Conservation (phyloP, 2,329 filamentous ascomycete species). For the Microcyclospora tardicrescens region DNA sequence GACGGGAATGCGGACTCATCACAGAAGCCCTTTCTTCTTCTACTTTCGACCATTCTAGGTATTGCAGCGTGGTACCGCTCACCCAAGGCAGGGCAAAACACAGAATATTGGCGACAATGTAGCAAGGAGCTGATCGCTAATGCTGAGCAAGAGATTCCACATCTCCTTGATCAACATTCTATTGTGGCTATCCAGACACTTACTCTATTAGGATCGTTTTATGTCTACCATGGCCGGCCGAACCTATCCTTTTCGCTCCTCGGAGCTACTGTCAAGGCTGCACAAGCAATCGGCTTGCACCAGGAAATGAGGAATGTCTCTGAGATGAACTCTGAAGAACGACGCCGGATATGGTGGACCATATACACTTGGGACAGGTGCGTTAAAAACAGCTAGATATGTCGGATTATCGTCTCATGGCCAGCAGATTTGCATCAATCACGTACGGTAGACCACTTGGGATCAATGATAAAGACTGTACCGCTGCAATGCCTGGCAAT, state of each 20-base stretch:
- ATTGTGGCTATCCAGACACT: slow-evolving; percentile 27
- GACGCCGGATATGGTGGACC: slow-evolving; percentile 31
- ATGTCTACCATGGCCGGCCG: slow-evolving; percentile 31
- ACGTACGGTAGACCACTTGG: slow-evolving; percentile 30
- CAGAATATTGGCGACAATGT: slow-evolving; percentile 5
- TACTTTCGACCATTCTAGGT: slow-evolving; percentile 26
- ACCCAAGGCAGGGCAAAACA: slow-evolving; percentile 9
- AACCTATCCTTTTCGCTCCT: slow-evolving; percentile 28
- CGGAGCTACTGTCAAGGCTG: slow-evolving; percentile 26
- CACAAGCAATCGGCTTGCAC: slow-evolving; percentile 25
- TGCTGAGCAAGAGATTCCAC: slow-evolving; percentile 25
- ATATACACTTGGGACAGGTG: slow-evolving; percentile 30
- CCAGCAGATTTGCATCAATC: slow-evolving; percentile 27
- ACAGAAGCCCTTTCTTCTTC: slow-evolving; percentile 25
- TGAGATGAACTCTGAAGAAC: slow-evolving; percentile 21
- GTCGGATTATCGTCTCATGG: background rate
- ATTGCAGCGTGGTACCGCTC: slow-evolving; percentile 29
- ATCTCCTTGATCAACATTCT: slow-evolving; percentile 30
- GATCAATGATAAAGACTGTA: slow-evolving; percentile 31
- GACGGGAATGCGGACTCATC: slow-evolving; percentile 24
- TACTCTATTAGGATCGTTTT: slow-evolving; percentile 29
- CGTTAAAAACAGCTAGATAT: background rate
- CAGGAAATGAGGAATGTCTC: slow-evolving; percentile 14
- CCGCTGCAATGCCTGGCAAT: slow-evolving; percentile 24
- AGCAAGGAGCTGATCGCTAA: slow-evolving; percentile 13